Evolutionary conservation across 257 asterid species (phyloP), one percentile per base, ranked within the genome.

Genomic region (Scutellaria barbata): DNA sequence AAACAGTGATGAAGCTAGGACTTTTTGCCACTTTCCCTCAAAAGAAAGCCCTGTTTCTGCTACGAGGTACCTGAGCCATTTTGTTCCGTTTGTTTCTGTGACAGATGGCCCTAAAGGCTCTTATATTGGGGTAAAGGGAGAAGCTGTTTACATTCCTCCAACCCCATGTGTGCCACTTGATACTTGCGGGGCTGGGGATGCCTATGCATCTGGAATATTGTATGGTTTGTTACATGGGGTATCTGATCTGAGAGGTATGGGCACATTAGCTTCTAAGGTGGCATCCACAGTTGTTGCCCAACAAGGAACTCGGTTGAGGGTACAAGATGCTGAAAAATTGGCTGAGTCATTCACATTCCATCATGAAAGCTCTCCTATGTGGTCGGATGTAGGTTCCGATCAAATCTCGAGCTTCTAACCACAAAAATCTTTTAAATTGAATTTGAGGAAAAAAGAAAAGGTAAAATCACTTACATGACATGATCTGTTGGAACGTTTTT

Each of bases 111-210:
- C 90, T 37, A 86, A 83, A 76, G 99, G 99, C 22, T 94, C 99
- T 47, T 94, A 88, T 75, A 83, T 94, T 10, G 99, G 99, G 14
- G 87, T 86, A 51, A 94, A 88, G 76, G 99, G 99, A 74, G 98
- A 91, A 74, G 96, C 92, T 11, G 77, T 92, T 10, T 94, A 86
- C 73, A 81, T 94, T 63, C 99, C 98, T 69, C 96, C 99, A n/a
- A 80, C 96, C 13, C 95, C 89, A 5, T 94, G 99, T 62, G 81
- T 66, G 55, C 88, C 98, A 0, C 78, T 85, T 20, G 99, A 94
- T 72, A 94, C 98, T 43, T 94, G 99, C 81, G 99, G 99, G 45
- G 99, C 99, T 35, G 99, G 99, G 57, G 99, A 94, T 83, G 99
- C 98, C 41, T 94, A 94, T 71, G 99, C 99, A 54, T 88, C 99